Percentiles rank a stretch among this genome's conserved stretches.
Evolutionary conservation across 2,329 filamentous ascomycete species (phyloP).

Genomic region (Diaporthe velutina): DNA sequence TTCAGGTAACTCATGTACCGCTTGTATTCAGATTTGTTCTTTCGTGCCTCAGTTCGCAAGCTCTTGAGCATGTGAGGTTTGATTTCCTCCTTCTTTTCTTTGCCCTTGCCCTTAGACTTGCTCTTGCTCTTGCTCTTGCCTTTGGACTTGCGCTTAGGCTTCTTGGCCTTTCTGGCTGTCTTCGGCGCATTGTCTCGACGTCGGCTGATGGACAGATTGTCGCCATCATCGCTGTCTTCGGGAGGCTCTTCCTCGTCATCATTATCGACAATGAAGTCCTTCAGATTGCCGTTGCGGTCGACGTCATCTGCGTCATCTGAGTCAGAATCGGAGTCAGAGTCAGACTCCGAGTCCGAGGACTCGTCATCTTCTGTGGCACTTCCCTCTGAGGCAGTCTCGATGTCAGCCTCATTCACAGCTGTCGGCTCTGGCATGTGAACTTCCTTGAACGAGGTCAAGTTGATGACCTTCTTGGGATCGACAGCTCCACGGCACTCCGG

Average conservation of each 20-base stretch:
- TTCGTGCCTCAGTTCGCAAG: slow-evolving; percentile 75
- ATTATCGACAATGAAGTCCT: slow-evolving; percentile 66
- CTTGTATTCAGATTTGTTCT: slow-evolving; percentile 73
- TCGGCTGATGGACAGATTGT: slow-evolving; percentile 35
- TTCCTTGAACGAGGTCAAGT: slow-evolving; percentile 79
- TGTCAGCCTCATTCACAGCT: slow-evolving; percentile 39
- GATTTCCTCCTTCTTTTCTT: slow-evolving; percentile 56
- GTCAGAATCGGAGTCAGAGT: slow-evolving; percentile 48
- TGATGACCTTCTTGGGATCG: slow-evolving; percentile 78
- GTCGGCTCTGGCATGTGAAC: slow-evolving; percentile 73
- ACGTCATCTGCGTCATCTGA: slow-evolving; percentile 50
- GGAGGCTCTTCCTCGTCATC: slow-evolving; percentile 47
- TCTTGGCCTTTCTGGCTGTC: slow-evolving; percentile 49
- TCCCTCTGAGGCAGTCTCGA: slow-evolving; percentile 39
- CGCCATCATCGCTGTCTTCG: slow-evolving; percentile 40
- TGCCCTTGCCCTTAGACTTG: slow-evolving; percentile 58
- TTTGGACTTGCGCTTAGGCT: slow-evolving; percentile 50
- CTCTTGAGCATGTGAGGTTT: slow-evolving; percentile 51
- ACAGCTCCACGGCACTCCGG: slow-evolving; percentile 80
- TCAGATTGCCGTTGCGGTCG: slow-evolving; percentile 57
- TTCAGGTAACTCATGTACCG: slow-evolving; percentile 78
- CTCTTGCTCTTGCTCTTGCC: slow-evolving; percentile 56
- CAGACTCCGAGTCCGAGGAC: slow-evolving; percentile 40
- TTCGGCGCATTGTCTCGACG: slow-evolving; percentile 41
- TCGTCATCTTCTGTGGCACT: slow-evolving; percentile 37